A percentile compares a stretch with the other conserved stretches of the same genome.
phyloP scores from a whole-genome alignment of 163 green algal species.

The Chloromonas sp. region DNA sequence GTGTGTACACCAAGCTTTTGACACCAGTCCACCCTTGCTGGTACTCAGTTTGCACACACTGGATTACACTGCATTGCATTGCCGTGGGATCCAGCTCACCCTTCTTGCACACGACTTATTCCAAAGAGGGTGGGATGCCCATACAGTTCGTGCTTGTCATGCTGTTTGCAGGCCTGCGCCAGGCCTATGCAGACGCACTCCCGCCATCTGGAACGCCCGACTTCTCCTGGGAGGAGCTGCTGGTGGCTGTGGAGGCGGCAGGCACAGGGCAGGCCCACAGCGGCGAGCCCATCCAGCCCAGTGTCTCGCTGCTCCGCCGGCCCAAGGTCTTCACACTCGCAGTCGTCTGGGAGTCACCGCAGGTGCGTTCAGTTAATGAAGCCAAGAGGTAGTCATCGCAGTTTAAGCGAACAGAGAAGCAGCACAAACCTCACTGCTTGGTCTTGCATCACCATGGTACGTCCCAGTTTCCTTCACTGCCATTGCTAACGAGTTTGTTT shows the following conservation, averaged over 20 bases:
- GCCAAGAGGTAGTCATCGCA: too few species aligned
- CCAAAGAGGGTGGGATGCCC: too few species aligned
- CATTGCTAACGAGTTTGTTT: too few species aligned
- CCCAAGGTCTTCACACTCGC: slow-evolving; percentile 64
- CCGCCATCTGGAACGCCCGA: slow-evolving; percentile 14
- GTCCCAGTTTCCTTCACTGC: too few species aligned
- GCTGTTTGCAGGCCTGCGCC: slow-evolving; percentile 24
- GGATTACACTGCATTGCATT: too few species aligned
- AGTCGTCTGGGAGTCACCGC: slow-evolving; percentile 64
- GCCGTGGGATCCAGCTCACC: too few species aligned
- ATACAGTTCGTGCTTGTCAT: neutral
- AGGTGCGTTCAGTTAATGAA: slow-evolving; percentile 24
- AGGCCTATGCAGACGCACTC: slow-evolving; percentile 26
- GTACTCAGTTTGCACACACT: too few species aligned
- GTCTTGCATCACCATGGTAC: too few species aligned
- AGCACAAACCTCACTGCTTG: too few species aligned
- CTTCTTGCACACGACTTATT: too few species aligned
- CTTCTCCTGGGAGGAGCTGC: slow-evolving; percentile 50
- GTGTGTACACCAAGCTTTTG: neutral
- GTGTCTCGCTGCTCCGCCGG: slow-evolving; percentile 41
- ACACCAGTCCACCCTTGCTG: too few species aligned
- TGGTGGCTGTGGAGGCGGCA: slow-evolving; percentile 36
- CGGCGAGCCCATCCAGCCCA: neutral
- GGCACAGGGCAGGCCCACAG: slow-evolving; percentile 7
- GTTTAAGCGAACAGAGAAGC: too few species aligned